These are phyloP conservation scores for Plicaturopsis crispa DNA, from an alignment of 768 basidiomycete species.

Conservation along the genomic window DNA sequence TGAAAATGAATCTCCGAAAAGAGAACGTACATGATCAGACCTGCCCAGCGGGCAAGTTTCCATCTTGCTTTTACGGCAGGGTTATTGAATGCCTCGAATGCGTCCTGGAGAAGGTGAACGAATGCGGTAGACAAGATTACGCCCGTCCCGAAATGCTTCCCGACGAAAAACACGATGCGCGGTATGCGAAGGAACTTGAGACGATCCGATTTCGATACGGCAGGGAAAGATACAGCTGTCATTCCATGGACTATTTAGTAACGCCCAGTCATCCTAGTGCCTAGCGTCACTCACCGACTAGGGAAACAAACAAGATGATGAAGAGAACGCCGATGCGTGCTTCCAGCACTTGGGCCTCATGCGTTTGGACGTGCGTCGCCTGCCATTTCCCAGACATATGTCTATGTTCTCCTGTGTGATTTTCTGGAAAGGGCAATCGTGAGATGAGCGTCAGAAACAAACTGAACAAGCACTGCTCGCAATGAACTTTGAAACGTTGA, in stretches of 20 bases:
- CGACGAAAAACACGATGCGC: constrained; percentile 68
- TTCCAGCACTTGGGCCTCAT: background rate
- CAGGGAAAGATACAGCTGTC: constrained; percentile 67
- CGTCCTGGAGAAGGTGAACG: constrained; percentile 72
- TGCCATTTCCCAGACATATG: too few species aligned
- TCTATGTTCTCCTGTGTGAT: too few species aligned
- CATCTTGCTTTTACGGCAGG: constrained; percentile 37
- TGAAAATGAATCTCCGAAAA: constrained; percentile 5
- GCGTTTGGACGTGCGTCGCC: too few species aligned
- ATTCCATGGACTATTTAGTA: constrained; percentile 1
- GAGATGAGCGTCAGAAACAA: too few species aligned
- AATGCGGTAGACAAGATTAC: constrained; percentile 82
- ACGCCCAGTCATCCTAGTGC: background rate
- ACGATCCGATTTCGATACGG: constrained; percentile 51
- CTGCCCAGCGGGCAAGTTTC: constrained; percentile 50
- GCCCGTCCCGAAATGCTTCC: constrained; percentile 82
- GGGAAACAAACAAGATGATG: constrained; percentile 51
- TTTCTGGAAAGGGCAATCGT: too few species aligned
- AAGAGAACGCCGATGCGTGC: constrained; percentile 30
- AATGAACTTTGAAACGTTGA: too few species aligned
- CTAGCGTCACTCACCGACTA: constrained; percentile 43
- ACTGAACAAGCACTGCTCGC: too few species aligned
- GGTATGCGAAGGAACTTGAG: constrained; percentile 52
- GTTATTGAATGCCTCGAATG: constrained; percentile 53
- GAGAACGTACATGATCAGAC: constrained; percentile 63